Conservation (phyloP, 805 yeast genomes). For the Candida schatavii region DNA sequence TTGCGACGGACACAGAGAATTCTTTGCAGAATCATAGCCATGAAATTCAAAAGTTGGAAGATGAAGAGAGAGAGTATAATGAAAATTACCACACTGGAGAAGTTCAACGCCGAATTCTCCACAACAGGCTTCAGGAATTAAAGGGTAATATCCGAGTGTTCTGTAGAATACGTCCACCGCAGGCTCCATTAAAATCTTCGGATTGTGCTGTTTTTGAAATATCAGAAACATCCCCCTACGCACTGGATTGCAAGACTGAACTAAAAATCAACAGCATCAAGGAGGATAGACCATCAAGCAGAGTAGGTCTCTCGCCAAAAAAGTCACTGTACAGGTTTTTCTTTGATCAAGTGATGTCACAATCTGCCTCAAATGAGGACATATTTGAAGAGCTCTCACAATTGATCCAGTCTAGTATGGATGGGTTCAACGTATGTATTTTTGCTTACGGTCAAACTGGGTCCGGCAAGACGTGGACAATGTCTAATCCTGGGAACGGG, state of each 20-base stretch:
- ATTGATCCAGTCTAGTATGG: constrained; percentile 71
- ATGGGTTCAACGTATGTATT: constrained; percentile 89
- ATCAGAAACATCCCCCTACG: constrained; percentile 18
- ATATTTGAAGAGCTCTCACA: constrained; percentile 86
- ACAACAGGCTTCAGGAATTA: constrained; percentile 75
- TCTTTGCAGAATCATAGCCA: constrained; percentile 6
- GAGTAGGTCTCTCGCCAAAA: constrained; percentile 9
- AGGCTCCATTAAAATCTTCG: not conserved
- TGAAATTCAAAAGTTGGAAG: constrained; percentile 8
- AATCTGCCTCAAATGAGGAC: constrained; percentile 50
- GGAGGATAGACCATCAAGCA: constrained; percentile 20
- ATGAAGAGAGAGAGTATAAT: constrained; percentile 15
- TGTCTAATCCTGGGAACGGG: constrained; percentile 71
- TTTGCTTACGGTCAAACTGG: constrained; percentile 98
- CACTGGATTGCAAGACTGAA: constrained; percentile 30
- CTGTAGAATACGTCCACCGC: constrained; percentile 73
- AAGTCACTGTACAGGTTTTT: constrained; percentile 40
- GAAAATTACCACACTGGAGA: constrained; percentile 49
- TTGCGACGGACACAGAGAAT: constrained; percentile 4
- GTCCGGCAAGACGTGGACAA: constrained; percentile 91
- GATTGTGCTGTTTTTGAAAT: constrained; percentile 13
- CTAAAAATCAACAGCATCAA: constrained; percentile 21
- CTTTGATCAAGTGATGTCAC: constrained; percentile 77
- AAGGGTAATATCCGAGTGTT: constrained; percentile 92
- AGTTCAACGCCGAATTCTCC: constrained; percentile 56